Evolutionary conservation across 257 asterid genomes (phyloP).

Genomic region (Verbascum thapsus): DNA sequence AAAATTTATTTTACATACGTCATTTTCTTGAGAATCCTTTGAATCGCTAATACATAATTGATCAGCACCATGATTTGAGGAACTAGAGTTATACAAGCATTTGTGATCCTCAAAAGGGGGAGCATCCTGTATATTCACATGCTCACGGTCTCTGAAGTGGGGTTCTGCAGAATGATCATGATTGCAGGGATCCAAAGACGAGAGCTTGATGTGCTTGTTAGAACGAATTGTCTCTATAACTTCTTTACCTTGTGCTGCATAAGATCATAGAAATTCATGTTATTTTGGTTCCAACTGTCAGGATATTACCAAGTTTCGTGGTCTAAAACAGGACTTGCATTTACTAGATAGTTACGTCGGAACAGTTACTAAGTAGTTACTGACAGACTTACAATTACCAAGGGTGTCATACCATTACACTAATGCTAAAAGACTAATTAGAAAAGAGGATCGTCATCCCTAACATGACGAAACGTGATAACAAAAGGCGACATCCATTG

Average conservation of each 20-base stretch:
- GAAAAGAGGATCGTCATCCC: not conserved
- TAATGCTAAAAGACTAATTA: not conserved
- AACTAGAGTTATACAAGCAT: slow-evolving; percentile 7
- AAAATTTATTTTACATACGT: slow-evolving; percentile 18
- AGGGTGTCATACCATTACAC: not conserved
- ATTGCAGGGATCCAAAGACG: slow-evolving; percentile 26
- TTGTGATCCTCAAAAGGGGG: slow-evolving; percentile 29
- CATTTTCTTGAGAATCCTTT: slow-evolving; percentile 31
- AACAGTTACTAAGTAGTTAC: too few species aligned
- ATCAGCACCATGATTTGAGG: slow-evolving; percentile 10
- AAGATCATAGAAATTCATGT: slow-evolving; percentile 21
- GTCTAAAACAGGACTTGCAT: slow-evolving; percentile 2
- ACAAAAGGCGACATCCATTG: not conserved
- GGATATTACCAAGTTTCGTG: not conserved
- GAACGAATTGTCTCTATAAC: slow-evolving; percentile 31
- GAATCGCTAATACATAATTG: slow-evolving; percentile 16
- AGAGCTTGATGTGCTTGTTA: slow-evolving; percentile 44
- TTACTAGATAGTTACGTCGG: too few species aligned
- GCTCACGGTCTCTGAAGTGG: slow-evolving; percentile 16
- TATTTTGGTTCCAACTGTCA: not conserved
- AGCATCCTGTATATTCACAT: slow-evolving; percentile 20
- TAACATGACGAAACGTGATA: not conserved
- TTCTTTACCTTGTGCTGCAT: slow-evolving; percentile 42
- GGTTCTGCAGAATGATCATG: slow-evolving; percentile 27
- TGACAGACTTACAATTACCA: not conserved